Percentiles rank a stretch among this genome's conserved stretches.
Conservation (phyloP, 805 yeast species). For the Candida sithepensis region DNA sequence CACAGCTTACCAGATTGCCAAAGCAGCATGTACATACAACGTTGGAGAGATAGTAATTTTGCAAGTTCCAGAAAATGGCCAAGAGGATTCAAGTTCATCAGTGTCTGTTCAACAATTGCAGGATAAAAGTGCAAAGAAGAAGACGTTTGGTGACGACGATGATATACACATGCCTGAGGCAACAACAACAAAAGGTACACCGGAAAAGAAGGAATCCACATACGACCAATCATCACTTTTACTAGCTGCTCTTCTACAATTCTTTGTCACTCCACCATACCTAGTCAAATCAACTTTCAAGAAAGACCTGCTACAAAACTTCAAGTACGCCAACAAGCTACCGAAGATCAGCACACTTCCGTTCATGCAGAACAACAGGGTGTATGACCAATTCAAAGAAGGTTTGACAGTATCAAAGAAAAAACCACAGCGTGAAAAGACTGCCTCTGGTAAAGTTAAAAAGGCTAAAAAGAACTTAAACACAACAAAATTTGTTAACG, state of each 20-base stretch:
- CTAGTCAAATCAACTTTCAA: conserved; percentile 61
- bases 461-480: conserved; percentile 48
- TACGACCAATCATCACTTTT: conserved; percentile 39
- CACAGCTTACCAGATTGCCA: conserved; percentile 74
- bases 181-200: neutral
- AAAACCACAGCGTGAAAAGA: conserved; percentile 37
- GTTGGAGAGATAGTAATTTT: conserved; percentile 74
- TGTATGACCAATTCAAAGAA: conserved; percentile 45
- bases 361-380: conserved; percentile 52
- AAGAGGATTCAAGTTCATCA: conserved; percentile 11
- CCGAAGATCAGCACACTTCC: conserved; percentile 77
- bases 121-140: conserved; percentile 24
- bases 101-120: conserved; percentile 15
- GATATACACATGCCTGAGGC: conserved; percentile 4
- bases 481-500: conserved; percentile 69
- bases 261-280: conserved; percentile 81
- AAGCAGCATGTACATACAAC: conserved; percentile 63
- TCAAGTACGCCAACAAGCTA: conserved; percentile 60
- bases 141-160: conserved; percentile 23
- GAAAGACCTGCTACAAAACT: conserved; percentile 39
- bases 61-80: conserved; percentile 39
- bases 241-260: conserved; percentile 71
- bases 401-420: conserved; percentile 53
- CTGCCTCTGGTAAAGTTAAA: conserved; percentile 33
- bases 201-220: conserved; percentile 9